Evolutionary conservation across 306 rosid species (phyloP).

Genomic region (Adenanthera pavonina): DNA sequence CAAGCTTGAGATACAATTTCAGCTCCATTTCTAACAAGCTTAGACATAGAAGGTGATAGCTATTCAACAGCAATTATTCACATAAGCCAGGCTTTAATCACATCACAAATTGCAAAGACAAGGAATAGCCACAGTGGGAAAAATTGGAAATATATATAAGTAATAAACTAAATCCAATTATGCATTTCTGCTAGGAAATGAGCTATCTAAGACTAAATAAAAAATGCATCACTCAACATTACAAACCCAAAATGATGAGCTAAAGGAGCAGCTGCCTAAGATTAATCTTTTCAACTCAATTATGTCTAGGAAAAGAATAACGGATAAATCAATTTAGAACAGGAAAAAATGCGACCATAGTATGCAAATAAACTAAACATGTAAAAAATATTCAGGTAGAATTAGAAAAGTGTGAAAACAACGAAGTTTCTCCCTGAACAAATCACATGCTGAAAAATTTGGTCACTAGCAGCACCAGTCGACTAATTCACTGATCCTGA

Average conservation of each 20-base stretch:
- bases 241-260: too few relatives aligned
- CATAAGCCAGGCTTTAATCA: neutral
- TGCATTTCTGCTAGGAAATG: neutral
- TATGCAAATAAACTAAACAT: neutral
- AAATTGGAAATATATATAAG: neutral
- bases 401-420: neutral
- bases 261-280: too few relatives aligned
- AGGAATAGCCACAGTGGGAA: neutral
- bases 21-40: neutral
- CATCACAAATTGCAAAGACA: neutral
- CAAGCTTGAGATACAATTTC: neutral
- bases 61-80: neutral
- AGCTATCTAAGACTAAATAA: neutral
- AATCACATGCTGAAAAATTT: constrained; percentile 15
- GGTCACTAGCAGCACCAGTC: neutral
- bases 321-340: too few relatives aligned
- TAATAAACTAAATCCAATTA: neutral
- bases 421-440: neutral
- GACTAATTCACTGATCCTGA: neutral
- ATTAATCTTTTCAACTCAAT: too few relatives aligned
- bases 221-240: neutral
- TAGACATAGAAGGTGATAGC: neutral
- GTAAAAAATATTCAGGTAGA: neutral
- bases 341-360: constrained; percentile 1
- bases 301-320: too few relatives aligned